phyloP scores from a whole-genome alignment of 2,329 filamentous ascomycete species.

The Pseudopyricularia cyperi region DNA sequence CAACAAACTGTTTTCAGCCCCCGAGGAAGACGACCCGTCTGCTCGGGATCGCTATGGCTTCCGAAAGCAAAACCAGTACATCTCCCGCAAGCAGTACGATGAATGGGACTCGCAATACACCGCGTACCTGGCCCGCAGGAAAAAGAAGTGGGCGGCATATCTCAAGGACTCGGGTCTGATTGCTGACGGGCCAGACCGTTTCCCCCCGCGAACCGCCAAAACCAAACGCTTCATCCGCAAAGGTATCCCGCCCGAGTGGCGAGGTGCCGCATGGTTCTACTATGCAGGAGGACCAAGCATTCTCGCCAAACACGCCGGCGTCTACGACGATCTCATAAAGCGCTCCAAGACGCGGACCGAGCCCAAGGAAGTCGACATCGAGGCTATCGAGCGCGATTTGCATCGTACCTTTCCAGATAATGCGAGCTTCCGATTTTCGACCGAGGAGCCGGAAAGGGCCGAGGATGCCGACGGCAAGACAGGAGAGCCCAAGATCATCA shows the following conservation, averaged over 20 bases:
- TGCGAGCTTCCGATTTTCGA: slow-evolving; percentile 57
- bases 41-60: slow-evolving; percentile 79
- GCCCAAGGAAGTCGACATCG: slow-evolving; percentile 57
- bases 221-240: slow-evolving; percentile 86
- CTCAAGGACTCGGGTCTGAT: slow-evolving; percentile 65
- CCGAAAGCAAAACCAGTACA: slow-evolving; percentile 72
- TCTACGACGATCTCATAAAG: slow-evolving; percentile 61
- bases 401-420: slow-evolving; percentile 95
- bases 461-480: neutral
- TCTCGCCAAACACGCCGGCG: slow-evolving; percentile 59
- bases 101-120: slow-evolving; percentile 66
- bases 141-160: slow-evolving; percentile 69
- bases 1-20: slow-evolving; percentile 11
- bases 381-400: slow-evolving; percentile 86
- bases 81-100: slow-evolving; percentile 67
- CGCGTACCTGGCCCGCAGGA: slow-evolving; percentile 59
- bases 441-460: slow-evolving; percentile 12
- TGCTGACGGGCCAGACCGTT: slow-evolving; percentile 58
- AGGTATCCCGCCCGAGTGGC: slow-evolving; percentile 85
- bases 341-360: slow-evolving; percentile 22
- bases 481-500: slow-evolving; percentile 63
- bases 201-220: slow-evolving; percentile 69
- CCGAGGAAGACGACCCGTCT: slow-evolving; percentile 32
- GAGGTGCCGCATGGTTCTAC: slow-evolving; percentile 94
- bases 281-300: slow-evolving; percentile 81